A percentile compares a stretch with the other conserved stretches of the same genome.
Evolutionary conservation across 768 basidiomycete species (phyloP).

Genomic region (Boletus subcaerulescens): DNA sequence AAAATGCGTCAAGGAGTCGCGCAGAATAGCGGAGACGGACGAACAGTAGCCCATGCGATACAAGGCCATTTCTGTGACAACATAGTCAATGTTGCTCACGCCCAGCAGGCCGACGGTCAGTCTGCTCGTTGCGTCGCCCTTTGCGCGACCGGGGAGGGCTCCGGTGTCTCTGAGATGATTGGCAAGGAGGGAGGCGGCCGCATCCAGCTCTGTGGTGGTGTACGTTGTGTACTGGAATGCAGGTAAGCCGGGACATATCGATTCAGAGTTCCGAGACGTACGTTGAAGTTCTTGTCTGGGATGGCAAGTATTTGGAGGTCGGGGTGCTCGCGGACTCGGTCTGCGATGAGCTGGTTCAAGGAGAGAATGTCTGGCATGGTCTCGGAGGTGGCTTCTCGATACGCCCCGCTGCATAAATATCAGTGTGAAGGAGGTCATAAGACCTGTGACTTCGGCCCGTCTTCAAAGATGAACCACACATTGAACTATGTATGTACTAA

Average conservation of each 20-base stretch:
- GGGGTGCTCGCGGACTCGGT: constrained; percentile 18
- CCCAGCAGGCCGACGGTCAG: constrained; percentile 28
- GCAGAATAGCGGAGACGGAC: neutral
- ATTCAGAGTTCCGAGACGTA: neutral
- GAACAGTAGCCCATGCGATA: constrained; percentile 33
- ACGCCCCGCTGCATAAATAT: too few species aligned
- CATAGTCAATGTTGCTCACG: constrained; percentile 27
- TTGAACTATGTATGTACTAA: neutral
- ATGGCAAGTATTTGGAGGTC: constrained; percentile 22
- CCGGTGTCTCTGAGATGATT: constrained; percentile 20
- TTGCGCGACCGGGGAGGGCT: constrained; percentile 21
- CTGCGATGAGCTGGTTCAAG: constrained; percentile 26
- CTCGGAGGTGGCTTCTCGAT: neutral
- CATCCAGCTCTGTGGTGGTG: constrained; percentile 24
- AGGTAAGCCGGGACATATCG: neutral
- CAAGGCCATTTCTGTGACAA: constrained; percentile 23
- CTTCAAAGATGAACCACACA: too few species aligned
- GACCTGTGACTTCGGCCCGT: neutral
- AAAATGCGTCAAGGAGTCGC: neutral
- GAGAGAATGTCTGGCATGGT: constrained; percentile 24
- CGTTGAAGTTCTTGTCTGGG: constrained; percentile 25
- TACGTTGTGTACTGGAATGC: constrained; percentile 22
- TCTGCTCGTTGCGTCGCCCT: constrained; percentile 22
- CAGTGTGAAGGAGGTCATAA: neutral
- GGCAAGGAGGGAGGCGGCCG: constrained; percentile 26